Evolutionary conservation across 2,329 filamentous ascomycete genomes (phyloP).

Genomic region (Curvularia lunata): DNA sequence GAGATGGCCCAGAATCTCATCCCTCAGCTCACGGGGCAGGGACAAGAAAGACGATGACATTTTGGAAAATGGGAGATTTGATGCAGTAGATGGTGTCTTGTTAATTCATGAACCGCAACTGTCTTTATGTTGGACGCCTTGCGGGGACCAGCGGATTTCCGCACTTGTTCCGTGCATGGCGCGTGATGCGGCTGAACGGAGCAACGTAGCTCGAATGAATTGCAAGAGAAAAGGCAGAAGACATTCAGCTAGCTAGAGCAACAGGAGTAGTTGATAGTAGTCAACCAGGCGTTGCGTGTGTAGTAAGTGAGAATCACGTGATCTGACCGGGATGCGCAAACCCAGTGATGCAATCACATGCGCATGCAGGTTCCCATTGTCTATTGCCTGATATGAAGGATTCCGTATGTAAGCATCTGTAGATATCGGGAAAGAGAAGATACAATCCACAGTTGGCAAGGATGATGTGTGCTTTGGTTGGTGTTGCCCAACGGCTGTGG

Average conservation of each 20-base stretch:
- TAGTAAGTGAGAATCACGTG: not conserved
- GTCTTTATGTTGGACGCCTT: not conserved
- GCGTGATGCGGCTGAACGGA: not conserved
- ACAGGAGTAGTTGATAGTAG: too few relatives aligned
- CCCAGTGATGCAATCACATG: not conserved
- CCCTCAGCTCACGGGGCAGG: slow-evolving; percentile 39
- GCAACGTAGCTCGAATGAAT: not conserved
- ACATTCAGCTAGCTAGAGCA: too few relatives aligned
- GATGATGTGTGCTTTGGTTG: not conserved
- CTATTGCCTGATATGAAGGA: not conserved
- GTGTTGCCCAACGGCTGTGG: not conserved
- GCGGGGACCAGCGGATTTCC: slow-evolving; percentile 7
- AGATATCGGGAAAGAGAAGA: not conserved
- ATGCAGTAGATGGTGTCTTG: too few relatives aligned
- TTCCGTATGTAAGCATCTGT: not conserved
- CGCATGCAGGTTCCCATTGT: not conserved
- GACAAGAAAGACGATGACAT: slow-evolving; percentile 17
- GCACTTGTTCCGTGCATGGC: slow-evolving; percentile 6
- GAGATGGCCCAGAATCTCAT: slow-evolving; percentile 34
- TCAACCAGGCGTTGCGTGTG: not conserved
- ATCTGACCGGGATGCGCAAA: not conserved
- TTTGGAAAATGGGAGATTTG: not conserved
- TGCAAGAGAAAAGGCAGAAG: not conserved
- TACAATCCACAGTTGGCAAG: not conserved
- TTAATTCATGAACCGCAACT: not conserved